Base-by-base conservation (phyloP, 2,329 filamentous ascomycete genomes). In the Phaeosphaeriaceae sp. region DNA sequence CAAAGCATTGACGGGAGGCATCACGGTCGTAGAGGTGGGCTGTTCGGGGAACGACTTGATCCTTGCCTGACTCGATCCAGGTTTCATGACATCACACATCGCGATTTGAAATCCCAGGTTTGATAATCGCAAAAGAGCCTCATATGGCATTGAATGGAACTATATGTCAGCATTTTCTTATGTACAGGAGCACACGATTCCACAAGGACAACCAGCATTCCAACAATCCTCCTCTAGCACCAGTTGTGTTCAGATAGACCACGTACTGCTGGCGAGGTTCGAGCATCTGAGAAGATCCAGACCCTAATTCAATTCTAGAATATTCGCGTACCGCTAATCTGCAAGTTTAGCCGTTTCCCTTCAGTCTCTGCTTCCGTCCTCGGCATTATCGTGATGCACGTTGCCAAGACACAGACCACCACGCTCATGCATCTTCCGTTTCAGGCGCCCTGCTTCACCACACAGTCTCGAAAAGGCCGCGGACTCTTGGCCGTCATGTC, bases 381-480 rank as follows among this genome's bases (percentile, higher is more conserved):
- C 40, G 56, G 68, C 63, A 62, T 66, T 66, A 60, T 53, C 47
- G 53, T 48, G n/a, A 54, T 52, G 49, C 48, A 47, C 49, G 44
- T 56, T 56, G 70, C 69, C 67, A 73, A 71, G 68, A 21, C 52
- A 54, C 54, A 56, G 31, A 62, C 57, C 50, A 45, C 55, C 56
- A 48, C 44, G 54, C 66, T 74, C 73, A 58, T 47, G 62, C 74
- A 69, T 46, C 57, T 48, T 58, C 53, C 46, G 74, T 76, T 76
- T 76, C 73, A 75, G 56, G 54, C 36, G 36, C 36, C 15, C 3
- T n/a, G 36, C 36, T 15, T n/a, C 15, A 54, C 36, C 60, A 57
- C 54, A 64, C 44, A 60, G 48, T 45, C 46, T 56, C 51, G 24
- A 52, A 25, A 59, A 48, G 61, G 58, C 33, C 63, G 65, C 61